Percentiles rank a stretch among this genome's conserved stretches.
These are phyloP conservation scores for Cyphellophora europaea DNA, from an alignment of 2,329 filamentous ascomycete species.

Conservation along the genomic window DNA sequence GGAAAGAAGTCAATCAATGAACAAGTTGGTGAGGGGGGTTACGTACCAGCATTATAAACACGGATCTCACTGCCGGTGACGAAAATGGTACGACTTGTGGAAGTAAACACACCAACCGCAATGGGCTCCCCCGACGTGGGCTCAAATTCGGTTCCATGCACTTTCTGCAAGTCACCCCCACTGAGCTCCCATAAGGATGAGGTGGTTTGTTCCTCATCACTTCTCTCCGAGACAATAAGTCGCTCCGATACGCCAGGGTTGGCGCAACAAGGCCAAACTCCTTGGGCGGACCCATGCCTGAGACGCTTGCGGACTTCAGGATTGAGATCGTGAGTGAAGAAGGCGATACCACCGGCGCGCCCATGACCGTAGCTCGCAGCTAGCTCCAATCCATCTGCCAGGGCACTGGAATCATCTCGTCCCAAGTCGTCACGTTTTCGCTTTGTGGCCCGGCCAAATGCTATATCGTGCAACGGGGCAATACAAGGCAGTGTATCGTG, in stretches of 20 bases:
- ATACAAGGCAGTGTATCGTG: slow-evolving; percentile 13
- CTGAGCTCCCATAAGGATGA: slow-evolving; percentile 71
- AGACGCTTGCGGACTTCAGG: slow-evolving; percentile 62
- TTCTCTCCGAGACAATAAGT: slow-evolving; percentile 63
- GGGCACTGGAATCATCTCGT: slow-evolving; percentile 37
- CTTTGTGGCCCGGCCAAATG: slow-evolving; percentile 11
- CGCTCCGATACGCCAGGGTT: slow-evolving; percentile 45
- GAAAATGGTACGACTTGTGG: slow-evolving; percentile 73
- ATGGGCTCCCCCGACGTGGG: slow-evolving; percentile 78
- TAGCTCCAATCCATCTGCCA: slow-evolving; percentile 34
- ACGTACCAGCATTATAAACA: slow-evolving; percentile 86
- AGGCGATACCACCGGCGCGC: slow-evolving; percentile 58
- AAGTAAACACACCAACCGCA: slow-evolving; percentile 74
- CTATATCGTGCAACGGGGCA: slow-evolving; percentile 15
- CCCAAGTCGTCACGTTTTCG: slow-evolving; percentile 22
- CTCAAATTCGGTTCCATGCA: slow-evolving; percentile 83
- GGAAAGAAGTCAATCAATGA: slow-evolving; percentile 9
- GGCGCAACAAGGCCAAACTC: slow-evolving; percentile 71
- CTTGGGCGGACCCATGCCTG: slow-evolving; percentile 62
- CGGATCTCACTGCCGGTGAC: slow-evolving; percentile 78
- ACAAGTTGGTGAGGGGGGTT: slow-evolving; percentile 55
- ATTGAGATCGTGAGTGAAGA: slow-evolving; percentile 69
- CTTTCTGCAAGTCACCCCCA: slow-evolving; percentile 62
- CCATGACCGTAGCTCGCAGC: slow-evolving; percentile 45
- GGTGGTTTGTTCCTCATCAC: slow-evolving; percentile 59